Evolutionary conservation across 805 yeast species (phyloP), one percentile per base, ranked within the genome.

Genomic region (Candida alai): DNA sequence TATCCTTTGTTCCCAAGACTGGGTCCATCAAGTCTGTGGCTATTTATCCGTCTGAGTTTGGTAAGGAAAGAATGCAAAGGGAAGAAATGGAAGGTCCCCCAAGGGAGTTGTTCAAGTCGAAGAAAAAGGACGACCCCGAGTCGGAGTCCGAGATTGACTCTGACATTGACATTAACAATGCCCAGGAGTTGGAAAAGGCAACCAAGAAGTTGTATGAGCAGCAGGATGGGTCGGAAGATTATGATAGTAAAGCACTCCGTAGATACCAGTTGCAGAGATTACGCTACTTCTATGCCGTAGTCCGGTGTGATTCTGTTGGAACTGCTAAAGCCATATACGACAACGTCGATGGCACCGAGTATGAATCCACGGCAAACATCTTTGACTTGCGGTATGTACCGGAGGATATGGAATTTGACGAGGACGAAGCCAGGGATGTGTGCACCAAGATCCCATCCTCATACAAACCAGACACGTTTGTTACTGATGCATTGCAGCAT

Each of bases 61-160:
- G 98, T 24, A 90, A 89, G 55, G 84, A 84, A 53, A 80, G 86
- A 53, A 80, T 93, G 88, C 84, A 81, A 41, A 75, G 76, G 44
- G 98, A 93, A 63, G 96, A 87, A 45, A 47, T 74, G 9, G 90
- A 87, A 54, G 98, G 98, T 0, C 98, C 98, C 2, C 88, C 97
- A 40, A 78, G 73, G 48, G 95, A 88, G 22, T 57, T 90, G 12
- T 90, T 90, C 62, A 65, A 68, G 35, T 63, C 63, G 31, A 70
- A 65, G 31, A 66, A 62, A 35, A 62, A 54, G 25, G 61, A 57
- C 32, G 54, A 56, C 25, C 51, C 54, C 6, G 32, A 36, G 10
- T 26, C 30, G 12, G 70, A 62, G 23, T 56, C 58, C 3, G 45
- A 49, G n/a, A 51, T 53, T 23, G 56, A 52, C 30, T 56, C 52